Base-by-base conservation (phyloP, 1,284 basidiomycete genomes). In the Cerioporus squamosus region DNA sequence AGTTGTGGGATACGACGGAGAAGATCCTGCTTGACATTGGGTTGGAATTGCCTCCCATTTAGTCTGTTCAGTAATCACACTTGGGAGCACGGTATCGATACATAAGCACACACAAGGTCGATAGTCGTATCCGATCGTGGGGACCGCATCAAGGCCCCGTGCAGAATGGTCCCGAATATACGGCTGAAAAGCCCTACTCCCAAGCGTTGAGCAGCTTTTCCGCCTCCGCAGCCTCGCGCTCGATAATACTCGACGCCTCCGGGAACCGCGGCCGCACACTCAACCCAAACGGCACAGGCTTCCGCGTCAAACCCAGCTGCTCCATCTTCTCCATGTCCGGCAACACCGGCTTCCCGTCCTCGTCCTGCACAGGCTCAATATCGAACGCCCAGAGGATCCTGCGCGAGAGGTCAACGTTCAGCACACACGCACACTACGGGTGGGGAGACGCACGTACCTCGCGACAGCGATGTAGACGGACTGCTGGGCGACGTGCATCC, bases 1-100 rank as follows among this genome's bases (percentile, higher is more conserved):
- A 79, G 47, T 62, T 82, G 36, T 82, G 80, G 75, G 70, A 73
- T 5, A 75, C 76, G 14, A 77, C 79, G 8, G 78, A 79, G 62
- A 68, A 52, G 50, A 61, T 75, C 14, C 58, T 73, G 56, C 49
- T 44, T n/a, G 62, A 63, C 33, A 44, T 70, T 23, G 65, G 58
- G 17, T 33, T 68, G 15, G 60, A 56, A 14, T 12, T 62, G 20
- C 43, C 53, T 20, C 9, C 26, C 22, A n/a, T 26, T 7, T 39
- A 18, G 12, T 15, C 36, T 40, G 18, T 36, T 2, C 20, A 49
- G 24, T 14, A 29, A 5, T 29, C 29, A 29, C 29, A 29, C 40
- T 57, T 45, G 23, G 52, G 52, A 18, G 50, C 17, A 46, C 57
- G n/a, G n/a, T n/a, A n/a, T n/a, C n/a, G n/a, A n/a, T n/a, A n/a